A percentile compares a stretch with the other conserved stretches of the same genome.
These are phyloP conservation scores for Leptodermis oblonga DNA, from an alignment of 257 asterid genomes.

Conservation along the genomic window DNA sequence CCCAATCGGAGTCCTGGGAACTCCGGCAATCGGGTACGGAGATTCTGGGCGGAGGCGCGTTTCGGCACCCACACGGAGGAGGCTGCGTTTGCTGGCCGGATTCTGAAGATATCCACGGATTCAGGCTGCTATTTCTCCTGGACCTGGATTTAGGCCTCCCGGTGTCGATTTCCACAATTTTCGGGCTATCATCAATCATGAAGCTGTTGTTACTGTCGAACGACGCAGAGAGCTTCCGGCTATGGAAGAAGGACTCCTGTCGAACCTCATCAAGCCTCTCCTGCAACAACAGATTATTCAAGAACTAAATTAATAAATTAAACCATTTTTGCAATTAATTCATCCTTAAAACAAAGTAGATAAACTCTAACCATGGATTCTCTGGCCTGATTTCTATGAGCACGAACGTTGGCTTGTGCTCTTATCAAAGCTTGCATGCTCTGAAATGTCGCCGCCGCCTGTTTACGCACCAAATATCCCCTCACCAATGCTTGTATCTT, in stretches of 20 bases:
- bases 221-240: slow-evolving; percentile 49
- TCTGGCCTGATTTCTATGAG: slow-evolving; percentile 44
- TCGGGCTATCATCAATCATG: slow-evolving; percentile 55
- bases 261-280: slow-evolving; percentile 35
- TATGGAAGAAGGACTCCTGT: slow-evolving; percentile 28
- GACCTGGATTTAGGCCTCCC: slow-evolving; percentile 58
- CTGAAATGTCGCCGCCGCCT: slow-evolving; percentile 63
- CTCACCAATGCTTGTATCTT: slow-evolving; percentile 71
- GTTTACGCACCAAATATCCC: slow-evolving; percentile 75
- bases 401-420: slow-evolving; percentile 74
- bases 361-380: slow-evolving; percentile 33
- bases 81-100: slow-evolving; percentile 23
- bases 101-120: slow-evolving; percentile 25
- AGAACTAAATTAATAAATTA: no score
- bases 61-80: slow-evolving; percentile 24
- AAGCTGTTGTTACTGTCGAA: slow-evolving; percentile 30
- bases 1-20: slow-evolving; percentile 26
- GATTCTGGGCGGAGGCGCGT: slow-evolving; percentile 22
- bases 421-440: slow-evolving; percentile 85
- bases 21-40: slow-evolving; percentile 25
- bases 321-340: no score
- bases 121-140: slow-evolving; percentile 39
- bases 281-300: no score
- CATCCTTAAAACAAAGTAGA: neutral
- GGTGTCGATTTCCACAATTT: slow-evolving; percentile 76